Evolutionary conservation across 2,329 filamentous ascomycete genomes (phyloP).

Genomic region (Colletotrichum cordylinicola): DNA sequence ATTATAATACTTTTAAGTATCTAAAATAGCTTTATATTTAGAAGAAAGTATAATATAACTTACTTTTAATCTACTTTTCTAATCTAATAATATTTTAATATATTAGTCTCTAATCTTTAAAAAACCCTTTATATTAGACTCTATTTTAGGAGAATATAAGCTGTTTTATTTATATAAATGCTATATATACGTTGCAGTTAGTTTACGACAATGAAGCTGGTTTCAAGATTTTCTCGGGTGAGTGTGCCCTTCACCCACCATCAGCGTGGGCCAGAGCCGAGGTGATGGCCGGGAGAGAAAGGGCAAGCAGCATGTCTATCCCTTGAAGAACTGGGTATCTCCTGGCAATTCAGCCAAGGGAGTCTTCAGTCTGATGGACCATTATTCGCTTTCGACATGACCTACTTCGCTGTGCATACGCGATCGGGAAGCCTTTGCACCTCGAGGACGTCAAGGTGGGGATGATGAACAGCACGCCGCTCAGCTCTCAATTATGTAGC

Average conservation of each 20-base stretch:
- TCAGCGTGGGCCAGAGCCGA: background rate
- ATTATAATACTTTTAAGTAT: too few species aligned
- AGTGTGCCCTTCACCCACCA: background rate
- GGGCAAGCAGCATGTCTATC: background rate
- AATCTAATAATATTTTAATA: too few species aligned
- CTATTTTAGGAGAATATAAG: too few species aligned
- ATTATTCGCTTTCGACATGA: fast-evolving
- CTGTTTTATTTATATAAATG: too few species aligned
- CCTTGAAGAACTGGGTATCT: background rate
- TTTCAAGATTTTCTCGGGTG: background rate
- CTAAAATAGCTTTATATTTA: too few species aligned
- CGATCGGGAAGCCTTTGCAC: background rate
- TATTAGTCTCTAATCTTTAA: too few species aligned
- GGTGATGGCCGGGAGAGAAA: background rate
- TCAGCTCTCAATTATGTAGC: background rate
- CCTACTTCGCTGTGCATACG: background rate
- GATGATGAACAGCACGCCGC: background rate
- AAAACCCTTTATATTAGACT: too few species aligned
- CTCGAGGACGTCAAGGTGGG: background rate
- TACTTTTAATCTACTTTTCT: too few species aligned
- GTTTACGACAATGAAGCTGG: too few species aligned
- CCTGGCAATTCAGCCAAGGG: background rate
- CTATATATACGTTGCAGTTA: too few species aligned
- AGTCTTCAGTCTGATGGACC: background rate
- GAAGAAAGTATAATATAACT: too few species aligned